Base-by-base conservation (phyloP, 257 asterid species). In the Penstemon eatonii region DNA sequence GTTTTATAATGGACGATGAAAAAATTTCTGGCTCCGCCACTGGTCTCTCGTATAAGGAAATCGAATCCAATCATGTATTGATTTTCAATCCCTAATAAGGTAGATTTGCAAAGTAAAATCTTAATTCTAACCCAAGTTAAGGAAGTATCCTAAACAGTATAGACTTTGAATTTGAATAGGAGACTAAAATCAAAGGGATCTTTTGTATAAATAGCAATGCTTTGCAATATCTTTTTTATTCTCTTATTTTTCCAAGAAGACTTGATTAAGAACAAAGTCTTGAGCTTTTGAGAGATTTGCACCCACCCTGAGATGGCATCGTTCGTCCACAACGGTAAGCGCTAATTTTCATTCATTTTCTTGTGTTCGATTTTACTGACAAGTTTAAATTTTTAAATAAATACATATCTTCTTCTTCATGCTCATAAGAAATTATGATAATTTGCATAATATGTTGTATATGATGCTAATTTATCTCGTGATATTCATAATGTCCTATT, bases 151-250 rank as follows among this genome's bases (percentile, higher is more conserved):
- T 25, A 18, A 39, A 38, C 9, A 2, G 12, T 9, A 45, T 4
- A 56, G 33, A 68, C 19, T 56, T 66, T 6, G 19, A 56, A 55
- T 68, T 55, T 43, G 63, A 74, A 61, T 11, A 56, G 67, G 56
- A 68, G 1, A 56, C 79, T 65, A 64, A 36, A 47, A 52, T 37
- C 13, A 15, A 8, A 25, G 59, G 38, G 4, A 33, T 7, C 2
- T n/a, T 12, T 60, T 37, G 9, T 64, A 75, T 69, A 74, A 68
- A 68, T 75, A 7, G 40, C 51, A 37, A 49, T 46, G 5, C 4
- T 58, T 59, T 46, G 60, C 51, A 12, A 53, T 63, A 15, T 1
- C 8, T 57, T 68, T 43, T 6, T 46, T 71, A 8, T 36, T 36
- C 41, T 25, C 2, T 25, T 25, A 25, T 25, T 25, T 25, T 25